phyloP scores from a whole-genome alignment of 805 yeast species.

The Candida railenensis region DNA sequence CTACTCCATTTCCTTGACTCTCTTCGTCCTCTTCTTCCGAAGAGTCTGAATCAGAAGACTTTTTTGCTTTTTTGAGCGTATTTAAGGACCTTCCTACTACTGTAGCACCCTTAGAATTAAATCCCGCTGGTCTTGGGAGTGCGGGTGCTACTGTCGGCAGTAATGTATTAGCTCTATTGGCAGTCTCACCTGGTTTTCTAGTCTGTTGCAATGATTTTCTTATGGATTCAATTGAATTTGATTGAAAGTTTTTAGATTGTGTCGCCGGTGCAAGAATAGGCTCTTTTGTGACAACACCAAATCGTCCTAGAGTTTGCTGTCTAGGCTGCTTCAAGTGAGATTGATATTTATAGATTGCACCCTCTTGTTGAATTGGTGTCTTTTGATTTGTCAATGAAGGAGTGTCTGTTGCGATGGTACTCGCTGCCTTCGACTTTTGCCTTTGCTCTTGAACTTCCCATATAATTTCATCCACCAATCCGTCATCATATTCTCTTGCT shows the following conservation, averaged over 20 bases:
- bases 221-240: slow-evolving; percentile 21
- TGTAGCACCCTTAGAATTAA: slow-evolving; percentile 34
- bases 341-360: slow-evolving; percentile 22
- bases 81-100: slow-evolving; percentile 40
- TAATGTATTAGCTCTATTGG: slow-evolving; percentile 3
- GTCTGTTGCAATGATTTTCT: slow-evolving; percentile 9
- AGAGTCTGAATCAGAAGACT: slow-evolving; percentile 34
- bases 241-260: slow-evolving; percentile 23
- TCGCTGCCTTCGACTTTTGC: slow-evolving; percentile 6
- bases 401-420: slow-evolving; percentile 1
- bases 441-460: slow-evolving; percentile 12
- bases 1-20: slow-evolving; percentile 27
- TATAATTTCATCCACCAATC: slow-evolving; percentile 50
- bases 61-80: slow-evolving; percentile 27
- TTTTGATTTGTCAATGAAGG: slow-evolving; percentile 4
- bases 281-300: slow-evolving; percentile 29
- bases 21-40: slow-evolving; percentile 20
- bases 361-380: slow-evolving; percentile 9
- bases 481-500: slow-evolving; percentile 55
- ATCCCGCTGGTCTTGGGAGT: slow-evolving; percentile 54
- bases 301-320: slow-evolving; percentile 35
- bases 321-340: slow-evolving; percentile 21
- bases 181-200: slow-evolving; percentile 1
- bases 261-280: slow-evolving; percentile 39
- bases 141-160: slow-evolving; percentile 35